These are phyloP conservation scores for Epichloe baconii DNA, from an alignment of 2,329 filamentous ascomycete species.

Conservation along the genomic window DNA sequence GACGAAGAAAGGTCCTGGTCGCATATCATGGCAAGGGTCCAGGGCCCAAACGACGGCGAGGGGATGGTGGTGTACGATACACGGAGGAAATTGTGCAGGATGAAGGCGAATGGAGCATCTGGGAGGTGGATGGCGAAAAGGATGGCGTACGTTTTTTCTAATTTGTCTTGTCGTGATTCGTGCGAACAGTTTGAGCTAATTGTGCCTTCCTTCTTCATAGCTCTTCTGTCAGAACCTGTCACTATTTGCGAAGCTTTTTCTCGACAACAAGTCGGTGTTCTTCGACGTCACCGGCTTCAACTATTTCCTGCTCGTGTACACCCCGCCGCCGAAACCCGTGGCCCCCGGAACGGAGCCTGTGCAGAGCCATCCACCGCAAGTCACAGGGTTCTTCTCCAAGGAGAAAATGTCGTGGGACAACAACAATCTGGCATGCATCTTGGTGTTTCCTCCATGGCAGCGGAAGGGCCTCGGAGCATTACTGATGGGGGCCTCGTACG, in stretches of 20 bases:
- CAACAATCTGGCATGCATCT: constrained; percentile 93
- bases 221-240: constrained; percentile 92
- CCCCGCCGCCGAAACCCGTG: constrained; percentile 24
- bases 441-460: constrained; percentile 93
- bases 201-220: constrained; percentile 18
- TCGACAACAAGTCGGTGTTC: constrained; percentile 96
- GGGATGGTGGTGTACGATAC: constrained; percentile 23
- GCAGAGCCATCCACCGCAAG: constrained; percentile 20
- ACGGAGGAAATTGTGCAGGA: constrained; percentile 35
- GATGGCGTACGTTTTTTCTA: constrained; percentile 45
- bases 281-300: constrained; percentile 92
- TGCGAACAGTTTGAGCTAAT: background rate
- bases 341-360: constrained; percentile 4
- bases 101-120: constrained; percentile 70
- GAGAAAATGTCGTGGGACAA: constrained; percentile 99
- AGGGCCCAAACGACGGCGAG: constrained; percentile 25
- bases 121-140: constrained; percentile 83
- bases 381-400: constrained; percentile 96
- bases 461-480: constrained; percentile 76
- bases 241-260: constrained; percentile 91
- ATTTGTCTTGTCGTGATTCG: too few relatives aligned
- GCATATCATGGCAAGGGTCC: constrained; percentile 17
- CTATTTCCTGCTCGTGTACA: constrained; percentile 83
- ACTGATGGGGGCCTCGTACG: constrained; percentile 87
- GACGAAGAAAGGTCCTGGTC: constrained; percentile 26